Base-by-base conservation (phyloP, 768 basidiomycete genomes). In the Suillus placidus region DNA sequence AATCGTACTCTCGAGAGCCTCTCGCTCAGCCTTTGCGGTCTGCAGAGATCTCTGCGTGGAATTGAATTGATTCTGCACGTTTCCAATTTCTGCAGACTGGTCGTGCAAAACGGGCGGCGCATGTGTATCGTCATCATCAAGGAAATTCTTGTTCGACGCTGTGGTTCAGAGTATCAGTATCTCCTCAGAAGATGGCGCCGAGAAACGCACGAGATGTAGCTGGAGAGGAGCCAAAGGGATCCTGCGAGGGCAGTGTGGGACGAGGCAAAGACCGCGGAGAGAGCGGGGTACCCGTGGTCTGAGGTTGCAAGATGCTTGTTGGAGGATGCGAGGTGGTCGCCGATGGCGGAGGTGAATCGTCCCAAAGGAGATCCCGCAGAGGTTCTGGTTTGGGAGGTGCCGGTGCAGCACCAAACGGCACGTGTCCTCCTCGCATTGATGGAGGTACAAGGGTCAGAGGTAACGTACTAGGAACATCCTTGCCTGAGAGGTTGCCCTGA, bases 71-170 rank as follows among this genome's bases (percentile, higher is more conserved):
- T 94, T 95, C 76, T 90, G 90, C 26, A 88, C 78, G 72, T 97
- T 96, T 8, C 93, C 94, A 63, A 98, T 91, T 73, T 95, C 92
- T 4, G 88, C 92, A 35, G 92, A 93, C 65, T 86, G 85, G 70
- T 95, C 90, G 6, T 90, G 87, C 7, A 89, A 72, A 45, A 85
- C 81, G 60, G 86, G 80, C 18, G 87, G 81, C 0, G 81, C 62
- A 6, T 82, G 77, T 2, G 76, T 74, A 32, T 81, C 78, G 12
- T 87, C 84, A 40, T 95, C 93, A 68, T 93, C 92, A 35, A 95
- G 81, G 63, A 94, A 83, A 76, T 93, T 88, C 47, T 78, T 78
- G 69, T 69, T 68, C 45, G 71, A 68, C 40, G 64, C 76, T 77
- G 26, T 42, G 38, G 23, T 45, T 20, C 16, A 61, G 43, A 34